Base-by-base conservation (phyloP, 805 yeast genomes). In the Kazachstania taianensis region DNA sequence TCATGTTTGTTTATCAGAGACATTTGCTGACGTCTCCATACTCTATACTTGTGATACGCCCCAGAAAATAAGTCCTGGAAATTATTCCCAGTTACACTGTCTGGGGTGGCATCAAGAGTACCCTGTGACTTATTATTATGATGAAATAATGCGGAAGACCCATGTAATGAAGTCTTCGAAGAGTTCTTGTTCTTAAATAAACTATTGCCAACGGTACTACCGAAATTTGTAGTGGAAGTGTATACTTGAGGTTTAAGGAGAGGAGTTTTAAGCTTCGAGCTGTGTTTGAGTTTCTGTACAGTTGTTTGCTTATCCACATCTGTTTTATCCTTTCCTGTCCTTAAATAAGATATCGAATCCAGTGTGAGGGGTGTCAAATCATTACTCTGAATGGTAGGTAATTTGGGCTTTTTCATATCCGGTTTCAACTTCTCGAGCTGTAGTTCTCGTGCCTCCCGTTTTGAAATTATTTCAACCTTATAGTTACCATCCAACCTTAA, bases 11-110 rank as follows among this genome's bases (percentile, higher is more conserved):
- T 53, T 40, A 81, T 73, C 44, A 89, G 77, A 0, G 94, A 78
- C 75, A 80, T 73, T 16, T 86, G 87, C 48, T 87, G 89, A 41
- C 92, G 73, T 49, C 96, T 69, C 82, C 85, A 83, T 0, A 89
- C 94, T 13, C 74, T 78, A 72, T 86, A 89, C 49, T 81, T 81
- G 52, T 79, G 79, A 52, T 85, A 85, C 4, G 84, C 75, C 3
- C 79, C 70, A 5, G 64, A 62, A 12, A 56, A 47, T 27, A 58
- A 39, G 33, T 53, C 62, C 39, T 53, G 58, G 35, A 50, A 55
- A 27, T 35, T 37, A 25, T 41, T 46, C 7, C 41, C 39, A 36
- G 41, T 37, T 22, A 44, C 25, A 38, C 36, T 32, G 29, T 45
- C 41, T 25, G 47, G 33, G 7, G 39, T 38, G 10, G 38, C 37